Evolutionary conservation across 768 basidiomycete genomes (phyloP).

Genomic region (Boletus barrowsii): DNA sequence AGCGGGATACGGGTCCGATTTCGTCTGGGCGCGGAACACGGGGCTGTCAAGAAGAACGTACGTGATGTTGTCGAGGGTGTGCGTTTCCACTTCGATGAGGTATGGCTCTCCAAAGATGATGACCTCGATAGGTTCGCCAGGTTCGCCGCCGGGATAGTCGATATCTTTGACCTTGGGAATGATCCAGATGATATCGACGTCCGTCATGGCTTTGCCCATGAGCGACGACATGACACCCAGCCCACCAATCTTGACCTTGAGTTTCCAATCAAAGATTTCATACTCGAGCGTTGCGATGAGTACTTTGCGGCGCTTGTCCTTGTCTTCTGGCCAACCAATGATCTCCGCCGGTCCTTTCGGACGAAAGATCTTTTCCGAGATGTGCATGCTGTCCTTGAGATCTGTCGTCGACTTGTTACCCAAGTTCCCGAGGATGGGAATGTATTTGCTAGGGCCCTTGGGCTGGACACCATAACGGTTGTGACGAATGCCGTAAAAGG

Average conservation of each 20-base stretch:
- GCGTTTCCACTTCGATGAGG: slow-evolving; percentile 93
- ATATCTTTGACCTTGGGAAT: slow-evolving; percentile 93
- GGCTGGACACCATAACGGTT: slow-evolving; percentile 86
- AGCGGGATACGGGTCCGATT: slow-evolving; percentile 92
- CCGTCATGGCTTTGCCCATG: slow-evolving; percentile 98
- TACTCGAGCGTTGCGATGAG: slow-evolving; percentile 93
- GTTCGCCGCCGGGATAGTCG: slow-evolving; percentile 89
- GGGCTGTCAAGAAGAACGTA: slow-evolving; percentile 93
- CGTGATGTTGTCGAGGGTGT: slow-evolving; percentile 91
- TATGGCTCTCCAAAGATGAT: slow-evolving; percentile 96
- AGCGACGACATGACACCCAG: slow-evolving; percentile 96
- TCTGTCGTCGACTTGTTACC: slow-evolving; percentile 68
- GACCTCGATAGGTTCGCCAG: slow-evolving; percentile 91
- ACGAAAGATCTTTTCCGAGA: slow-evolving; percentile 71
- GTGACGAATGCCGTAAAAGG: slow-evolving; percentile 94
- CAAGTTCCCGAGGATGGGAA: slow-evolving; percentile 77
- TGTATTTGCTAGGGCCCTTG: slow-evolving; percentile 71
- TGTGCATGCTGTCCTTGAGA: slow-evolving; percentile 56
- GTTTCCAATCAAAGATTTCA: slow-evolving; percentile 95
- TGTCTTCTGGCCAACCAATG: slow-evolving; percentile 97
- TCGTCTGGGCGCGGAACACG: slow-evolving; percentile 95
- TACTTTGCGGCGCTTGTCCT: slow-evolving; percentile 86
- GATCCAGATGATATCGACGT: slow-evolving; percentile 93
- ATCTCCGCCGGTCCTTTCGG: slow-evolving; percentile 64
- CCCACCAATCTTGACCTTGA: slow-evolving; percentile 97